These are phyloP conservation scores for Botrytis tulipae DNA, from an alignment of 2,329 filamentous ascomycete genomes.

Conservation along the genomic window DNA sequence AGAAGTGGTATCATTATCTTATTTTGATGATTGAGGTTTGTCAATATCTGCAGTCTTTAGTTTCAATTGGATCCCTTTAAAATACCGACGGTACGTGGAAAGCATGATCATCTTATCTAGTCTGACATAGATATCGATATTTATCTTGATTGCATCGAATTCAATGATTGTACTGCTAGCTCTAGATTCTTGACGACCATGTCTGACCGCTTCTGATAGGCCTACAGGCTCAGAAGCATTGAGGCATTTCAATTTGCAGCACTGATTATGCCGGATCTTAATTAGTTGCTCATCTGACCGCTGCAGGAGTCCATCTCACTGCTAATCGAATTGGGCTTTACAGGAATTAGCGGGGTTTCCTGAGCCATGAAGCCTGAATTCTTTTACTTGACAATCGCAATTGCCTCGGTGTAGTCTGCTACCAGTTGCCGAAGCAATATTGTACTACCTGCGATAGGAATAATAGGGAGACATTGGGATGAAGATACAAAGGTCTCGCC, in stretches of 20 bases:
- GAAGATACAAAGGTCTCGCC: not conserved
- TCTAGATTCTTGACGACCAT: constrained; percentile 1
- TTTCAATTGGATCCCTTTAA: not conserved
- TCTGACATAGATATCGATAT: not conserved
- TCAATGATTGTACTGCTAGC: not conserved
- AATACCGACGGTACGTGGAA: not conserved
- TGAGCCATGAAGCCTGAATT: not conserved
- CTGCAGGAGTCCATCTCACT: not conserved
- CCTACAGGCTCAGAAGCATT: not conserved
- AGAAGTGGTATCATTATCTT: not conserved
- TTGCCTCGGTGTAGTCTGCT: not conserved
- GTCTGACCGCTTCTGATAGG: not conserved
- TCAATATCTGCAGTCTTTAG: not conserved
- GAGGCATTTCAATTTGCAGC: not conserved
- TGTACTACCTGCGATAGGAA: not conserved
- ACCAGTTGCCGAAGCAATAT: not conserved
- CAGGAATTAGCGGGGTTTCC: constrained; percentile 1
- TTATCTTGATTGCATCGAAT: not conserved
- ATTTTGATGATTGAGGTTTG: not conserved
- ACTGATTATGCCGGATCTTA: not conserved
- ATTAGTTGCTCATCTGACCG: constrained; percentile 4
- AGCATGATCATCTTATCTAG: not conserved
- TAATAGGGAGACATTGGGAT: not conserved
- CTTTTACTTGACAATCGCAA: not conserved
- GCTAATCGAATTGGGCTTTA: not conserved